These are phyloP conservation scores for Capsicum baccatum DNA, from an alignment of 257 asterid species.

Conservation along the genomic window DNA sequence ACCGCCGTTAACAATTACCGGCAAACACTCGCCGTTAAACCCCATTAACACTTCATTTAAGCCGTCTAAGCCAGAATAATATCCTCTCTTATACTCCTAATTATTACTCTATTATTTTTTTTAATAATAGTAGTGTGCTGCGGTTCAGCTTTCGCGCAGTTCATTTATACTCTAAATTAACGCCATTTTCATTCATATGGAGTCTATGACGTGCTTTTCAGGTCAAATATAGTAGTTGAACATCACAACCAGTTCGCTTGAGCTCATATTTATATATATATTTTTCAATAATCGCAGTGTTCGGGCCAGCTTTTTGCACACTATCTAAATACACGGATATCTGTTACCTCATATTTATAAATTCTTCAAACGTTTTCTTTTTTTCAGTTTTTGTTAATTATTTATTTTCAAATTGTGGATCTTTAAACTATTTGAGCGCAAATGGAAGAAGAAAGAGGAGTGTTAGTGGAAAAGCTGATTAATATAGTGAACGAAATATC, in stretches of 20 bases:
- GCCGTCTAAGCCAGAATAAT: background rate
- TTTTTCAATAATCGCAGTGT: no score
- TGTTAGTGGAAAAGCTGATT: constrained; percentile 58
- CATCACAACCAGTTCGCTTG: background rate
- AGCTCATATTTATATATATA: background rate
- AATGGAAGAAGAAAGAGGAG: constrained; percentile 77
- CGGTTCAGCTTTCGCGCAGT: no score
- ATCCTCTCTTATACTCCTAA: background rate
- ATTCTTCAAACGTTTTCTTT: background rate
- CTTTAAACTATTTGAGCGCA: background rate
- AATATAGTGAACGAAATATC: constrained; percentile 71
- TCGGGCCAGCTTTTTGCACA: no score
- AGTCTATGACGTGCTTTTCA: background rate
- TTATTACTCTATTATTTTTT: no score
- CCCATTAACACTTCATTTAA: background rate
- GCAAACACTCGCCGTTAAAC: background rate
- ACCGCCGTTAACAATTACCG: constrained; percentile 20
- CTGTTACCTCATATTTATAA: background rate
- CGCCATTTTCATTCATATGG: background rate
- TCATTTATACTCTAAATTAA: background rate
- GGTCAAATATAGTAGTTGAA: background rate
- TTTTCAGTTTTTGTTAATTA: background rate
- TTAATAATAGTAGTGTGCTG: no score
- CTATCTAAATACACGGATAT: no score
- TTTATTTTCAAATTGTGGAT: constrained; percentile 33